Conservation (phyloP, 1,139 yeast species). For the Zhuliangozyma blackwelliae region DNA sequence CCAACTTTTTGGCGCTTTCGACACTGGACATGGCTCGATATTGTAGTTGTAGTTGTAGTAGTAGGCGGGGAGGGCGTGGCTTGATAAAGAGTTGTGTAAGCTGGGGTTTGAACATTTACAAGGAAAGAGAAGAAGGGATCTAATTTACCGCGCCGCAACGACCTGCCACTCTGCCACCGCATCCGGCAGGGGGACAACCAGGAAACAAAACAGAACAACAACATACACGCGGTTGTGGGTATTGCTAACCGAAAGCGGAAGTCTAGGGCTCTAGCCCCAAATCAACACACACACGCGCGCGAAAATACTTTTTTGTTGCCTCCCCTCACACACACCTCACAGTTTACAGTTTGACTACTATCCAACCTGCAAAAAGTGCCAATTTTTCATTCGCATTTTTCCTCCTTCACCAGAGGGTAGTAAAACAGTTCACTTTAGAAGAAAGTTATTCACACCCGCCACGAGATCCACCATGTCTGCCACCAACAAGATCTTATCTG, state of each 20-base stretch:
- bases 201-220: too few species aligned
- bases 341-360: slow-evolving; percentile 3
- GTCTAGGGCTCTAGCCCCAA: slow-evolving; percentile 1
- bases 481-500: slow-evolving; percentile 88
- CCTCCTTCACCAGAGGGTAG: neutral
- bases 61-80: too few species aligned
- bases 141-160: too few species aligned
- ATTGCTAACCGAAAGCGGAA: too few species aligned
- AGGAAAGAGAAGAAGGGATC: too few species aligned
- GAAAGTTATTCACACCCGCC: too few species aligned
- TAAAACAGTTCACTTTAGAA: too few species aligned
- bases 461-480: slow-evolving; percentile 85
- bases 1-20: slow-evolving; percentile 73
- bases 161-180: too few species aligned
- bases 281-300: neutral
- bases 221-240: too few species aligned
- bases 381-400: slow-evolving; percentile 4
- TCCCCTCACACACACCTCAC: slow-evolving; percentile 2
- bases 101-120: too few species aligned
- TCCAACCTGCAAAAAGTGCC: slow-evolving; percentile 7
- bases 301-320: neutral
- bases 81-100: too few species aligned
- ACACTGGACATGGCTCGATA: slow-evolving; percentile 18
- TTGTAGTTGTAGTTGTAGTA: neutral
- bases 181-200: too few species aligned